These are phyloP conservation scores for Coemansia sp. DNA, from an alignment of 192 early-diverging fungal species.

Conservation along the genomic window DNA sequence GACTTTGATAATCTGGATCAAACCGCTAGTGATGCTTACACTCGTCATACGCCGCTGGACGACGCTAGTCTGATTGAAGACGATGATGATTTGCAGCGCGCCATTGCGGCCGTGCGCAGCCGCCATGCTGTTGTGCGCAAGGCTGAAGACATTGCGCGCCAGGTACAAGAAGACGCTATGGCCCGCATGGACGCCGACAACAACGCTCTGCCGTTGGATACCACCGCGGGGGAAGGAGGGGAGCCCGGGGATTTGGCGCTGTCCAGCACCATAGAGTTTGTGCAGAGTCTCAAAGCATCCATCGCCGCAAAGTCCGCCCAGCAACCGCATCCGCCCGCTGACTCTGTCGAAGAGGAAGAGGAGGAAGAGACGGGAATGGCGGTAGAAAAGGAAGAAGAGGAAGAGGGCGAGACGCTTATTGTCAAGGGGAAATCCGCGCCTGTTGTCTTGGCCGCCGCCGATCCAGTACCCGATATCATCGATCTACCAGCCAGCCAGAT, in stretches of 20 bases:
- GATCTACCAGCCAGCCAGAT: too few relatives aligned
- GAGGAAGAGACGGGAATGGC: background rate
- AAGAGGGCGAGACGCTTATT: slow-evolving; percentile 6
- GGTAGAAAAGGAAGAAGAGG: background rate
- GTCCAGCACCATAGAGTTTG: slow-evolving; percentile 86
- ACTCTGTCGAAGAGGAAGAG: background rate
- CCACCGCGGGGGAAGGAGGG: background rate
- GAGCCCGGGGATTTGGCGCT: slow-evolving; percentile 57
- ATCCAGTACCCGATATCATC: too few relatives aligned
- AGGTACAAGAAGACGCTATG: slow-evolving; percentile 8
- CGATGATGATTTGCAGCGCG: slow-evolving; percentile 88
- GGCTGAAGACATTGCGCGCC: slow-evolving; percentile 11
- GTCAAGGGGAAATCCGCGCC: slow-evolving; percentile 1
- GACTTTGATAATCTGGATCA: slow-evolving; percentile 5
- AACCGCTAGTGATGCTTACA: slow-evolving; percentile 1
- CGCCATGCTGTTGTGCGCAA: slow-evolving; percentile 30
- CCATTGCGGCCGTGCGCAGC: slow-evolving; percentile 71
- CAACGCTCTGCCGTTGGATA: background rate
- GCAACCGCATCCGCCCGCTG: background rate
- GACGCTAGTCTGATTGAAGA: slow-evolving; percentile 82
- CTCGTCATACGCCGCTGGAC: background rate
- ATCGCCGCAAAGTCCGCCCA: background rate
- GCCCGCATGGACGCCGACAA: slow-evolving; percentile 49
- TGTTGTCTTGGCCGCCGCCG: background rate
- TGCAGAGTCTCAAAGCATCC: slow-evolving; percentile 53